These are phyloP conservation scores for Lentinula boryana DNA, from an alignment of 768 basidiomycete species.

Conservation along the genomic window DNA sequence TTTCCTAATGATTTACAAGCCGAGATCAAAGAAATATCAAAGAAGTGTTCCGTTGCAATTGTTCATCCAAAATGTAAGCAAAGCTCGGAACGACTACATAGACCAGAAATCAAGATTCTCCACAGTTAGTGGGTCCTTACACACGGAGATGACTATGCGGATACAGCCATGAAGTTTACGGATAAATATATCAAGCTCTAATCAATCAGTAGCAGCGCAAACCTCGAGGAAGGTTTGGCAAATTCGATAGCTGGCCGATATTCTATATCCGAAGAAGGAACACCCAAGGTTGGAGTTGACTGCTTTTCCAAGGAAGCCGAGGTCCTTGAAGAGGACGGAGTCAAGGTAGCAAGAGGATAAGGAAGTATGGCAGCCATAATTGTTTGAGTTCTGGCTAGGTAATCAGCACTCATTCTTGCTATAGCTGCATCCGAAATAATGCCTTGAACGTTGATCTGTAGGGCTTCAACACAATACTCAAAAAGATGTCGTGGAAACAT, in stretches of 20 bases:
- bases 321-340: conserved; percentile 13
- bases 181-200: conserved; percentile 17
- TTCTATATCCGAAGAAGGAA: conserved; percentile 44
- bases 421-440: conserved; percentile 11
- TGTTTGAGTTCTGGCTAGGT: conserved; percentile 52
- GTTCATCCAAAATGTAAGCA: too few species aligned
- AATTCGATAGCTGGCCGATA: conserved; percentile 57
- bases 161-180: not conserved
- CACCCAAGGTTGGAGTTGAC: conserved; percentile 42
- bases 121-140: not conserved
- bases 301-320: conserved; percentile 26
- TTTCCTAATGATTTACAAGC: too few species aligned
- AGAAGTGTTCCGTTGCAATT: too few species aligned
- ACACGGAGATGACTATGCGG: not conserved
- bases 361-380: conserved; percentile 58
- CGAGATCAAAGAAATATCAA: too few species aligned
- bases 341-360: not conserved
- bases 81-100: too few species aligned
- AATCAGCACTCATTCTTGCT: conserved; percentile 31
- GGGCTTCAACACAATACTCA: not conserved
- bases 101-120: too few species aligned
- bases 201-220: conserved; percentile 68
- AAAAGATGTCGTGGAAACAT: conserved; percentile 8
- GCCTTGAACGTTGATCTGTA: not conserved
- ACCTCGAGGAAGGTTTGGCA: conserved; percentile 67